Conservation (phyloP, 163 green algal genomes). For the Trebouxia gelatinosa region DNA sequence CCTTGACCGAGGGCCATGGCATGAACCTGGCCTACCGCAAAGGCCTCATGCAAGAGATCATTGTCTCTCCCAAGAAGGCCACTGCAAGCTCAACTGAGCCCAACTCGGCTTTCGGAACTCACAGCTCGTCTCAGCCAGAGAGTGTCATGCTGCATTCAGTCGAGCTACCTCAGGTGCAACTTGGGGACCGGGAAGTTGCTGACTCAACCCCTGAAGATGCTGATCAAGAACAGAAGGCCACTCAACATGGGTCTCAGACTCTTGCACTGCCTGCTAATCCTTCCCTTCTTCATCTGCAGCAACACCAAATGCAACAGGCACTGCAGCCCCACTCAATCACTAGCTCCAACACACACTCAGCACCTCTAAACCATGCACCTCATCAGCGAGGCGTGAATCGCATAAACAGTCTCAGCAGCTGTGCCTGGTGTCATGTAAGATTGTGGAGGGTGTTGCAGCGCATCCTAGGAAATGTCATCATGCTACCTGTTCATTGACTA, state of each 20-base stretch:
- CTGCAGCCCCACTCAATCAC: not conserved
- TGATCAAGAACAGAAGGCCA: not conserved
- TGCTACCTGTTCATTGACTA: too few species aligned
- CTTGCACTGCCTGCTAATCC: not conserved
- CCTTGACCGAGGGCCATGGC: slow-evolving; percentile 2
- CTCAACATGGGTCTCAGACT: not conserved
- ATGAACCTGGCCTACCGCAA: slow-evolving; percentile 2
- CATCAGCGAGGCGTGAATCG: not conserved
- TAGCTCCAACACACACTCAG: too few species aligned
- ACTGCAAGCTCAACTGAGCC: not conserved
- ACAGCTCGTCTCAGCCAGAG: slow-evolving; percentile 13
- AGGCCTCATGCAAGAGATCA: slow-evolving; percentile 6
- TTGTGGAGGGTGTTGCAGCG: too few species aligned
- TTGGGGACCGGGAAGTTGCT: slow-evolving; percentile 8
- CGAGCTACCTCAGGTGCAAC: slow-evolving; percentile 15
- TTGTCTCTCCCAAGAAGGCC: not conserved
- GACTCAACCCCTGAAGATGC: slow-evolving; percentile 3
- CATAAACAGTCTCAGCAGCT: not conserved
- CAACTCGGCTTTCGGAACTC: not conserved
- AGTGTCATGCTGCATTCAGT: slow-evolving; percentile 14
- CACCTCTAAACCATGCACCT: too few species aligned
- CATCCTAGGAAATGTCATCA: too few species aligned
- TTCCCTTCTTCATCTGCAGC: slow-evolving; percentile 1
- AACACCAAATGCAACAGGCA: not conserved
- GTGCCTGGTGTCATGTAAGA: too few species aligned